Conservation (phyloP, 768 basidiomycete species). For the Amanita rimosa region DNA sequence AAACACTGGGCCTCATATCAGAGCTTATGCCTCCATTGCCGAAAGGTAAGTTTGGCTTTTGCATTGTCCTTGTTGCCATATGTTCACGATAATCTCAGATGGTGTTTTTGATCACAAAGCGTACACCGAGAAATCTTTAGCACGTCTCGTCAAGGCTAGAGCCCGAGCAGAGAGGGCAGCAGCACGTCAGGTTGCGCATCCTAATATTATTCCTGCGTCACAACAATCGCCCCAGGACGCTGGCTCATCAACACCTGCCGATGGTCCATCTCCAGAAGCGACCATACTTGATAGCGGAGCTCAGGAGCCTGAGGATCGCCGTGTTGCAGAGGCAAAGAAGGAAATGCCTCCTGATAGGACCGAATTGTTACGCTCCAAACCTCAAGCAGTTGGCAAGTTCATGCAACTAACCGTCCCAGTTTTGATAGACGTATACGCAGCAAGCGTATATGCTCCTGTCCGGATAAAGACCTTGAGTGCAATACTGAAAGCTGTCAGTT, state of each 20-base stretch:
- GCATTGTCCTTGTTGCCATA: not conserved
- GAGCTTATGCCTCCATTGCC: slow-evolving; percentile 91
- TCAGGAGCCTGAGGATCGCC: slow-evolving; percentile 31
- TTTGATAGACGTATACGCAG: slow-evolving; percentile 97
- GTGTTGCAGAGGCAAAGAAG: slow-evolving; percentile 19
- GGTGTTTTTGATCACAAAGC: slow-evolving; percentile 90
- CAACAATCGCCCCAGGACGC: slow-evolving; percentile 12
- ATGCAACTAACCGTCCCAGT: slow-evolving; percentile 88
- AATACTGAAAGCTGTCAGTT: slow-evolving; percentile 84
- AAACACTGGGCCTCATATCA: slow-evolving; percentile 78
- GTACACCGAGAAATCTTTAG: slow-evolving; percentile 80
- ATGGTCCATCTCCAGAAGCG: slow-evolving; percentile 18
- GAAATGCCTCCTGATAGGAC: slow-evolving; percentile 44
- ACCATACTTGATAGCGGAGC: slow-evolving; percentile 17
- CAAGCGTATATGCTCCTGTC: slow-evolving; percentile 82
- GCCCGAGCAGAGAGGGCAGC: slow-evolving; percentile 73
- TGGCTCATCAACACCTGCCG: slow-evolving; percentile 13
- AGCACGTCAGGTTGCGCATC: slow-evolving; percentile 41
- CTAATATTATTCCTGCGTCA: slow-evolving; percentile 16
- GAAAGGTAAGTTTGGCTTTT: slow-evolving; percentile 46
- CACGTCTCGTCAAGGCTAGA: slow-evolving; percentile 68
- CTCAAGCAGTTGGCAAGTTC: slow-evolving; percentile 71
- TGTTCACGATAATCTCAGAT: slow-evolving; percentile 34
- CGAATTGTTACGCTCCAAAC: slow-evolving; percentile 64
- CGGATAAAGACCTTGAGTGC: slow-evolving; percentile 84